Base-by-base conservation (phyloP, 2,329 filamentous ascomycete genomes). In the Diaporthe caulivora region DNA sequence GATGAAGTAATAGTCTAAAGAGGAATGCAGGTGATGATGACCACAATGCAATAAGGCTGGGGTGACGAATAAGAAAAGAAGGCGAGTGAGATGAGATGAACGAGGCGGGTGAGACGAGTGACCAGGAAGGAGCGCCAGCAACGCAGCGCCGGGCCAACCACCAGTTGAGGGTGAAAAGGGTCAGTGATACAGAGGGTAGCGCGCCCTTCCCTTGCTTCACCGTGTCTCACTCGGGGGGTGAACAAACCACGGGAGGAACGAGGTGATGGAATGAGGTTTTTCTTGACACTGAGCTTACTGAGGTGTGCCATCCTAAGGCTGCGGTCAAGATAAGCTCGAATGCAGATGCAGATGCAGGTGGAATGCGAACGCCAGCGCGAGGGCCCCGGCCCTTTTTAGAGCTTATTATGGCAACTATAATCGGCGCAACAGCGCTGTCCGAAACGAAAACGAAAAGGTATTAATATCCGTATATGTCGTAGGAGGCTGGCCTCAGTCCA, bases 241-340 rank as follows among this genome's bases (percentile, higher is more conserved):
- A 55, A 18, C 17, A 71, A 21, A n/a, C 24, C 44, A 71, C 44
- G 34, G 31, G 18, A 34, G 44, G 13, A 51, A 42, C 18, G 54
- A 34, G 24, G 54, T 64, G 58, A 40, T 37, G 29, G 21, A 42
- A 29, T 37, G 60, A 49, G 11, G 29, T 42, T 57, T 55, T 55
- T 31, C 37, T 69, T 69, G 71, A 67, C 60, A 60, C 37, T 53
- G 53, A 67, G 71, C 73, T 75, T 75, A 75, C 73, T 75, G 53
- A 75, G 73, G n/a, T 73, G 73, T 65, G 73, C 73, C 73, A 75
- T 75, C 29, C 49, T n/a, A 18, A 18, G 31, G 62, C 53, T 60
- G 55, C 40, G 37, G 60, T 67, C 53, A 44, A 57, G 37, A 69
- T 37, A 49, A 70, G 65, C 58, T 67, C 71, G 47, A 55, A 58